These are phyloP conservation scores for Avena sativa DNA, from an alignment of 176 grass and related monocot genomes.

Conservation along the genomic window DNA sequence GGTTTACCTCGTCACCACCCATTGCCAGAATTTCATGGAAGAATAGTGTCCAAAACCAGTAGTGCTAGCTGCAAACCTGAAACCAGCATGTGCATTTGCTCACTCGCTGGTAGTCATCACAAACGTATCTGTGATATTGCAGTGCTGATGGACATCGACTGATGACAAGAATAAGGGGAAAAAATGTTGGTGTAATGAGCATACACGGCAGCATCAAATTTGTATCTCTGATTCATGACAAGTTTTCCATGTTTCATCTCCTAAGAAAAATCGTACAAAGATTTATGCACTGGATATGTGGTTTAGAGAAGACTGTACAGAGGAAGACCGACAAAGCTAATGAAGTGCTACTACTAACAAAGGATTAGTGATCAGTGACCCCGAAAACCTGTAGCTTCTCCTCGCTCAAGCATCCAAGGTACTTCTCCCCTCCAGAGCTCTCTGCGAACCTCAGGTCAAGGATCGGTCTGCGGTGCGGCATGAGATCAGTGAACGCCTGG, in stretches of 20 bases:
- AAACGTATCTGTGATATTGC: conserved; percentile 18
- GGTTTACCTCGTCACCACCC: neutral
- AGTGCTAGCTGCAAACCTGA: neutral
- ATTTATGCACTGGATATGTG: neutral
- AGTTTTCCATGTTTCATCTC: neutral
- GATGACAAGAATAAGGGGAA: neutral
- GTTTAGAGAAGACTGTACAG: conserved; percentile 29
- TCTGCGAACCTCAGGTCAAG: conserved; percentile 83
- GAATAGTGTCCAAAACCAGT: neutral
- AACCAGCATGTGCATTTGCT: conserved; percentile 3
- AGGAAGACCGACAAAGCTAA: conserved; percentile 12
- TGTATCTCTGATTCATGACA: conserved; percentile 36
- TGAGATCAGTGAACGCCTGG: conserved; percentile 52
- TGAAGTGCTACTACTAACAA: neutral
- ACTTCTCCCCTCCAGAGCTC: conserved; percentile 43
- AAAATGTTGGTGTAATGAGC: conserved; percentile 8
- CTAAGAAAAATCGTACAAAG: neutral
- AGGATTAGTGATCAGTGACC: conserved; percentile 8
- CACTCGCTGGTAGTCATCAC: neutral
- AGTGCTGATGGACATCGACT: conserved; percentile 8
- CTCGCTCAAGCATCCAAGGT: conserved; percentile 82
- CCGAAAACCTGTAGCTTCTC: conserved; percentile 73
- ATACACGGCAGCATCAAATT: conserved; percentile 21
- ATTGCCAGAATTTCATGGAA: neutral
- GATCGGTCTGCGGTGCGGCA: conserved; percentile 67